A percentile compares a stretch with the other conserved stretches of the same genome.
Evolutionary conservation across 192 early-diverging fungal species (phyloP).

Genomic region (Phycomyces nitens): DNA sequence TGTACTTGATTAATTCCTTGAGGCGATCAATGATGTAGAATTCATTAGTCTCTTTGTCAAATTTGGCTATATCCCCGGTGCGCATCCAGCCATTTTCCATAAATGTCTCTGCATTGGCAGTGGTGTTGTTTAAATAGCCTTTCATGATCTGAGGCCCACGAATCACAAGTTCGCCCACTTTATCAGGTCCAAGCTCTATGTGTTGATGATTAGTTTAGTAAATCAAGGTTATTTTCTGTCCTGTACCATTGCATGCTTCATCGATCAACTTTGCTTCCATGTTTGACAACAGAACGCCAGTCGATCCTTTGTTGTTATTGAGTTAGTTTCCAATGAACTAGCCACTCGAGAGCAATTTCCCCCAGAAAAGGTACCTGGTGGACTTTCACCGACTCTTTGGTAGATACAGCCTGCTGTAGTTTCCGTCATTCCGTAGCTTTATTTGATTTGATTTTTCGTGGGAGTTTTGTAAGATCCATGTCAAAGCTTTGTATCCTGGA

Average conservation of each 20-base stretch:
- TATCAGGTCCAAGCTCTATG: constrained; percentile 42
- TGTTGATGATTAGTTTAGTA: background rate
- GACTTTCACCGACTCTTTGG: constrained; percentile 1
- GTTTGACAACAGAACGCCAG: constrained; percentile 42
- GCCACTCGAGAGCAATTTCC: constrained; percentile 3
- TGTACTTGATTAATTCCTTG: constrained; percentile 83
- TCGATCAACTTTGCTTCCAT: constrained; percentile 46
- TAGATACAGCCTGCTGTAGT: constrained; percentile 31
- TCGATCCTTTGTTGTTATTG: constrained; percentile 40
- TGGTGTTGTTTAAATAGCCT: constrained; percentile 47
- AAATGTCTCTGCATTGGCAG: constrained; percentile 42
- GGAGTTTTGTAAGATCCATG: too few species aligned
- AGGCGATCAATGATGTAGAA: constrained; percentile 70
- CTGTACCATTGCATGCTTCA: constrained; percentile 45
- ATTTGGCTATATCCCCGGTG: constrained; percentile 58
- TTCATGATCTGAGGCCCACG: constrained; percentile 49
- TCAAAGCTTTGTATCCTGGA: background rate
- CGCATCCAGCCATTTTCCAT: constrained; percentile 44
- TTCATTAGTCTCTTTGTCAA: constrained; percentile 46
- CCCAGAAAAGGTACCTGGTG: background rate
- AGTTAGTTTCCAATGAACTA: background rate
- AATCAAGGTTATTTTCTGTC: background rate
- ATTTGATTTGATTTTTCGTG: background rate
- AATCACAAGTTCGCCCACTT: constrained; percentile 45
- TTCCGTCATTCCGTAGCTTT: constrained; percentile 69